Evolutionary conservation across 495 filamentous ascomycete species (phyloP).

Genomic region (Penicillium crystallinum): DNA sequence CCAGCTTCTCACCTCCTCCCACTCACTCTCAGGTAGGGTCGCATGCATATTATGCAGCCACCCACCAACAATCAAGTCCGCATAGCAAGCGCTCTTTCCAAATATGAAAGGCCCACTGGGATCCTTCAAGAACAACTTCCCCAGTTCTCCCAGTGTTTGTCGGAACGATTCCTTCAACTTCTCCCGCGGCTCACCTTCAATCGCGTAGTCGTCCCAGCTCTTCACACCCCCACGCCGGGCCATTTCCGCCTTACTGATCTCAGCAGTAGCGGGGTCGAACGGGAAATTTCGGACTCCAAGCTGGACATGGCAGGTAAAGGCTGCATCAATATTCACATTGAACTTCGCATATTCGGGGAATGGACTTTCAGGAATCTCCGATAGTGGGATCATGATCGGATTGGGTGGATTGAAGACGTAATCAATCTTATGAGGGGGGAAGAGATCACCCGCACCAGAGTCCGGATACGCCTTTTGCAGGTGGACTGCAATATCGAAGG

Average conservation of each 20-base stretch:
- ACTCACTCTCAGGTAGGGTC: slow-evolving; percentile 39
- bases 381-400: slow-evolving; percentile 22
- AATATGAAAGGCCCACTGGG: slow-evolving; percentile 47
- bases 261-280: slow-evolving; percentile 40
- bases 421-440: slow-evolving; percentile 34
- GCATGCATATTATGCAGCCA: slow-evolving; percentile 48
- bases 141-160: slow-evolving; percentile 37
- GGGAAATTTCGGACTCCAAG: slow-evolving; percentile 34
- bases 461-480: slow-evolving; percentile 46
- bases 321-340: slow-evolving; percentile 47
- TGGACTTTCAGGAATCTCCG: slow-evolving; percentile 13
- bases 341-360: slow-evolving; percentile 31
- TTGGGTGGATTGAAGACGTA: slow-evolving; percentile 5
- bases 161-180: slow-evolving; percentile 32
- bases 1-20: slow-evolving; percentile 48
- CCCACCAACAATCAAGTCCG: slow-evolving; percentile 58
- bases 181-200: slow-evolving; percentile 40
- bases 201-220: slow-evolving; percentile 43
- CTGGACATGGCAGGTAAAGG: slow-evolving; percentile 37
- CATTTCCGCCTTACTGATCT: slow-evolving; percentile 41
- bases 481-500: slow-evolving; percentile 58
- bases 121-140: slow-evolving; percentile 32
- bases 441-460: slow-evolving; percentile 32
- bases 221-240: slow-evolving; percentile 36
- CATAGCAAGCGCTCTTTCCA: slow-evolving; percentile 46